Evolutionary conservation across 768 basidiomycete genomes (phyloP).

Genomic region (Suillus variegatus): DNA sequence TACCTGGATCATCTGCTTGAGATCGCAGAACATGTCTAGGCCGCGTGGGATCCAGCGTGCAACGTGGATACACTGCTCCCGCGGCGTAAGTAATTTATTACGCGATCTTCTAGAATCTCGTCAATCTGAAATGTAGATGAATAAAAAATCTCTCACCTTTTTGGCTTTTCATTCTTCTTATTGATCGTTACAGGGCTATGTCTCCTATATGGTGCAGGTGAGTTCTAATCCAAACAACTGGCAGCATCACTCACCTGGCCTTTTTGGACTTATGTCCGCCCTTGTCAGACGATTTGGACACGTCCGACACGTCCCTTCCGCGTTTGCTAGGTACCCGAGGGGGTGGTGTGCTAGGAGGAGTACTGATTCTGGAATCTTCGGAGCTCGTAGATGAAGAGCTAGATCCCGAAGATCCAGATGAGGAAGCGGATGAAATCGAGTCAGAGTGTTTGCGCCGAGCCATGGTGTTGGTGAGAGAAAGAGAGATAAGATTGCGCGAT

Average conservation of each 20-base stretch:
- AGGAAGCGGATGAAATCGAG: too few relatives aligned
- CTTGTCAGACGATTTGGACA: background rate
- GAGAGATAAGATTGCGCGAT: too few relatives aligned
- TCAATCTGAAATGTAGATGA: background rate
- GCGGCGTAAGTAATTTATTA: background rate
- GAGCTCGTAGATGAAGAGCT: too few relatives aligned
- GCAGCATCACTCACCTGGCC: background rate
- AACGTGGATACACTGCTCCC: constrained; percentile 8
- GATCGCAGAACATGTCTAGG: constrained; percentile 11
- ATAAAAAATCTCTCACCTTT: background rate
- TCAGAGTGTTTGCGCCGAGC: too few relatives aligned
- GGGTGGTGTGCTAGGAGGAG: background rate
- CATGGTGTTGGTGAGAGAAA: too few relatives aligned
- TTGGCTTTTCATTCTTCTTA: background rate
- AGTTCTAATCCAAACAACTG: background rate
- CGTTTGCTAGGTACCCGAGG: background rate
- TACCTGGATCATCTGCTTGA: constrained; percentile 5
- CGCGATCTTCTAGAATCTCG: background rate
- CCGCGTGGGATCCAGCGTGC: constrained; percentile 9
- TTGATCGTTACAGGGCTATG: background rate
- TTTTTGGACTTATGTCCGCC: background rate
- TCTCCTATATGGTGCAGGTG: background rate
- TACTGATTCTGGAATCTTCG: too few relatives aligned
- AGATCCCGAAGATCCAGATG: too few relatives aligned
- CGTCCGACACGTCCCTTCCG: background rate